A percentile compares a stretch with the other conserved stretches of the same genome.
These are phyloP conservation scores for Lentinula boryana DNA, from an alignment of 768 basidiomycete genomes.

Conservation along the genomic window DNA sequence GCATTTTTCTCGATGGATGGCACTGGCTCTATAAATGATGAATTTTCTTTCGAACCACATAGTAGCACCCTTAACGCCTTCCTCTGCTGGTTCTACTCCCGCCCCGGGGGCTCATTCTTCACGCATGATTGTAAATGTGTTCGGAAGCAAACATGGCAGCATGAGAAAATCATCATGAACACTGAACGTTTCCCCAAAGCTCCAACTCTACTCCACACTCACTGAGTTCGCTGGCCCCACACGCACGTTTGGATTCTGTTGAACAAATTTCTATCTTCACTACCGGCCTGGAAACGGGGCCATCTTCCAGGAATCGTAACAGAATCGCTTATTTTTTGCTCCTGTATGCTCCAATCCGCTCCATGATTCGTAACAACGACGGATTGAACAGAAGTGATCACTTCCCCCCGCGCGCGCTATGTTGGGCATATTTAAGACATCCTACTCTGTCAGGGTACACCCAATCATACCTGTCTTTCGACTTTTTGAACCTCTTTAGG, in stretches of 20 bases:
- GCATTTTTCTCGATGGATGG: too few relatives aligned
- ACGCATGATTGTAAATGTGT: too few relatives aligned
- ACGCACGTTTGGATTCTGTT: not conserved
- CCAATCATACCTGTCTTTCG: not conserved
- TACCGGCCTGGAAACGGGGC: not conserved
- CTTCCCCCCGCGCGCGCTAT: too few relatives aligned
- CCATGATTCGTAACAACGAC: not conserved
- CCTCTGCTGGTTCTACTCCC: too few relatives aligned
- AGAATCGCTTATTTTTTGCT: not conserved
- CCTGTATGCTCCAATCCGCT: not conserved
- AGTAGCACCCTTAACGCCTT: too few relatives aligned
- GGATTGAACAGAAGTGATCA: too few relatives aligned
- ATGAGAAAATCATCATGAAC: too few relatives aligned
- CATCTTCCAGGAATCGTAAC: not conserved
- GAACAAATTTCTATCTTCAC: not conserved
- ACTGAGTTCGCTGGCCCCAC: not conserved
- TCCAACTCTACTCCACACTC: not conserved
- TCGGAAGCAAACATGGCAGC: too few relatives aligned
- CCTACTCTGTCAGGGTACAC: not conserved
- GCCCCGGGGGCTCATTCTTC: too few relatives aligned
- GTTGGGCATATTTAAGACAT: not conserved
- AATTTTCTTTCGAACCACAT: too few relatives aligned
- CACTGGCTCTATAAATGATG: too few relatives aligned
- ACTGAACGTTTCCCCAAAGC: not conserved
- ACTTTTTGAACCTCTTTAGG: not conserved